Evolutionary conservation across 1,284 basidiomycete genomes (phyloP).

Genomic region (Sanghuangporus weigelae): DNA sequence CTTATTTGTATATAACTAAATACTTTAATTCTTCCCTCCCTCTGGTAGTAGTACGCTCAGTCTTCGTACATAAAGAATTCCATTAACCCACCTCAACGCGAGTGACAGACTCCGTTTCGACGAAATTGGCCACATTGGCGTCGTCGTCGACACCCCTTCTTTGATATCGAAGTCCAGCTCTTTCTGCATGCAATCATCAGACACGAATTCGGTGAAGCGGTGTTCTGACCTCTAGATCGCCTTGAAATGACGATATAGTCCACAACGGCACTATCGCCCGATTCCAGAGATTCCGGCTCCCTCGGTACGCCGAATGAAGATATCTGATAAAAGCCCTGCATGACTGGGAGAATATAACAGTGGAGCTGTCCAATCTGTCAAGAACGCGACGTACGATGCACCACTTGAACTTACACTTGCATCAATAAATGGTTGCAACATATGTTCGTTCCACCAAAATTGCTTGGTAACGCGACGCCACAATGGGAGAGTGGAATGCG

Average conservation of each 20-base stretch:
- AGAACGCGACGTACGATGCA: not conserved
- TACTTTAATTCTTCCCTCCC: constrained; percentile 66
- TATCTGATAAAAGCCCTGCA: constrained; percentile 86
- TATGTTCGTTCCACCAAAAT: constrained; percentile 90
- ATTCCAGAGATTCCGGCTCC: constrained; percentile 41
- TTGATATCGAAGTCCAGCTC: constrained; percentile 95
- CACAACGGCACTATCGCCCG: constrained; percentile 39
- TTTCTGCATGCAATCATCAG: constrained; percentile 36
- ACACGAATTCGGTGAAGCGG: not conserved
- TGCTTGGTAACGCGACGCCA: constrained; percentile 80
- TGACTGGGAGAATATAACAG: constrained; percentile 77
- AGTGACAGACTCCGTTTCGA: constrained; percentile 90
- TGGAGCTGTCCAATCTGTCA: constrained; percentile 48
- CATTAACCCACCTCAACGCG: constrained; percentile 53
- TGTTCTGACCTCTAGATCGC: constrained; percentile 55
- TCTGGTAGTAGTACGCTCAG: constrained; percentile 34
- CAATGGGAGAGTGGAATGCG: constrained; percentile 65
- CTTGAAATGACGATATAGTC: constrained; percentile 79
- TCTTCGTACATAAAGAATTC: not conserved
- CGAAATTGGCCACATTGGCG: constrained; percentile 84
- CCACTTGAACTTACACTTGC: constrained; percentile 48
- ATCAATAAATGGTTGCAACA: constrained; percentile 70
- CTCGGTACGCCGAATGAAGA: constrained; percentile 60
- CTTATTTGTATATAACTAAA: constrained; percentile 88
- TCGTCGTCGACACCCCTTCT: constrained; percentile 89